Conservation (phyloP, 208 protist species). For the Porcisia deanei region DNA sequence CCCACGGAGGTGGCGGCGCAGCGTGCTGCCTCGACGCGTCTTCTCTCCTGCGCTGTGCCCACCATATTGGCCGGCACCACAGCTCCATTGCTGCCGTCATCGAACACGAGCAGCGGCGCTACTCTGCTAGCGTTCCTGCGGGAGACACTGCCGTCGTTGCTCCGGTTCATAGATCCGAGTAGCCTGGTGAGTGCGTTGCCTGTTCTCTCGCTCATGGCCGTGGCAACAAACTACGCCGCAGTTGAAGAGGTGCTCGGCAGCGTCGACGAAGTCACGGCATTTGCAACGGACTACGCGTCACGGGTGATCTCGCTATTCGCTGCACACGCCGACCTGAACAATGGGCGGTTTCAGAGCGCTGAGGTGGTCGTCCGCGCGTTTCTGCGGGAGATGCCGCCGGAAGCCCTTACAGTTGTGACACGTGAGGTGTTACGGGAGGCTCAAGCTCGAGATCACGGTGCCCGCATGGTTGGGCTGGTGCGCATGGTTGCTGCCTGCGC, state of each 20-base stretch:
- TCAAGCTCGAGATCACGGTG: conserved; percentile 30
- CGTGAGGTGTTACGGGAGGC: conserved; percentile 19
- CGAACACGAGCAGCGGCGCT: conserved; percentile 20
- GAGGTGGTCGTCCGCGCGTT: conserved; percentile 16
- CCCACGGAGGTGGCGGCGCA: conserved; percentile 39
- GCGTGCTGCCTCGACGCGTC: conserved; percentile 24
- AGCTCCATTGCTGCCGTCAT: conserved; percentile 16
- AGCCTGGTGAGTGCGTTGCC: conserved; percentile 6
- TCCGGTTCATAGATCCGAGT: conserved; percentile 43
- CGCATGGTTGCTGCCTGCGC: conserved; percentile 35
- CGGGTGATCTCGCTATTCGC: conserved; percentile 21
- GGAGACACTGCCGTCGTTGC: conserved; percentile 23
- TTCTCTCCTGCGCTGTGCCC: conserved; percentile 33
- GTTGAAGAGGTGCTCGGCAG: conserved; percentile 4
- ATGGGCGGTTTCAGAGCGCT: neutral
- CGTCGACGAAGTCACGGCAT: conserved; percentile 11
- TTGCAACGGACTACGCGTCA: conserved; percentile 16
- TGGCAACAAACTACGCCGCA: conserved; percentile 22
- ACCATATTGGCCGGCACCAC: conserved; percentile 16
- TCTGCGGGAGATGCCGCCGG: conserved; percentile 21
- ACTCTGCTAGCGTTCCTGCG: conserved; percentile 36
- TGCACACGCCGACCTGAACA: conserved; percentile 14
- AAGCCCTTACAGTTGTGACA: conserved; percentile 12
- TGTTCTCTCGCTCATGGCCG: conserved; percentile 22
- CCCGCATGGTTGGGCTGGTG: conserved; percentile 32